Evolutionary conservation across 495 filamentous ascomycete genomes (phyloP).

Genomic region (Penicillium soppii): DNA sequence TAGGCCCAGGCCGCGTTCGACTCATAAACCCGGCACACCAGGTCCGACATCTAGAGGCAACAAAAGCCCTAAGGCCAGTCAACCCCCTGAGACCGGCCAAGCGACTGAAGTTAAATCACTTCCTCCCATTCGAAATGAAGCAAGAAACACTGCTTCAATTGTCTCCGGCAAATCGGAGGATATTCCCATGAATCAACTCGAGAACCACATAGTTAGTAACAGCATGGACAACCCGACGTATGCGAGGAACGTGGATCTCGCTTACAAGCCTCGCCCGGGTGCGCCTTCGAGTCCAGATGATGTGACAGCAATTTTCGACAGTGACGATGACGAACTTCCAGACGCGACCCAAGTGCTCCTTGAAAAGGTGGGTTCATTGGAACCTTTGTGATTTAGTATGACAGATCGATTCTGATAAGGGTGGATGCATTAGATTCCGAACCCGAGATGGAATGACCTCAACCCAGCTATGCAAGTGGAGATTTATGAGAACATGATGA

Average conservation of each 20-base stretch:
- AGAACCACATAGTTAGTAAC: slow-evolving; percentile 36
- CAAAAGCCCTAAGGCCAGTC: neutral
- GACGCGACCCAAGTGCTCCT: slow-evolving; percentile 6
- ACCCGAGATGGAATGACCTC: slow-evolving; percentile 38
- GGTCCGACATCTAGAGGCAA: neutral
- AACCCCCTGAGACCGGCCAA: neutral
- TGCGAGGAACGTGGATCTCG: slow-evolving; percentile 33
- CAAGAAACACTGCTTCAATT: neutral
- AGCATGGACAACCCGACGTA: slow-evolving; percentile 35
- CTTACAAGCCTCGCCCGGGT: slow-evolving; percentile 14
- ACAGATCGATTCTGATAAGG: neutral
- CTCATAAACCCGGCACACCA: neutral
- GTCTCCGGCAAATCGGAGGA: neutral
- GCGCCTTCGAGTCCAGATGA: slow-evolving; percentile 10
- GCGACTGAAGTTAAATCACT: too few relatives aligned
- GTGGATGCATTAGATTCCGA: neutral
- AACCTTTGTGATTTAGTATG: neutral
- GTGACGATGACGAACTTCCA: slow-evolving; percentile 15
- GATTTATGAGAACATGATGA: slow-evolving; percentile 33
- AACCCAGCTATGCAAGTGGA: slow-evolving; percentile 32
- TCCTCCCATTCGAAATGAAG: neutral
- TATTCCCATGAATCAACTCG: slow-evolving; percentile 15
- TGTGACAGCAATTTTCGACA: slow-evolving; percentile 17
- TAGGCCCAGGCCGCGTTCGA: slow-evolving; percentile 3
- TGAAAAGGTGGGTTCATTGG: slow-evolving; percentile 12